Evolutionary conservation across 2,329 filamentous ascomycete genomes (phyloP).

Genomic region (Aspergillus neotritici): DNA sequence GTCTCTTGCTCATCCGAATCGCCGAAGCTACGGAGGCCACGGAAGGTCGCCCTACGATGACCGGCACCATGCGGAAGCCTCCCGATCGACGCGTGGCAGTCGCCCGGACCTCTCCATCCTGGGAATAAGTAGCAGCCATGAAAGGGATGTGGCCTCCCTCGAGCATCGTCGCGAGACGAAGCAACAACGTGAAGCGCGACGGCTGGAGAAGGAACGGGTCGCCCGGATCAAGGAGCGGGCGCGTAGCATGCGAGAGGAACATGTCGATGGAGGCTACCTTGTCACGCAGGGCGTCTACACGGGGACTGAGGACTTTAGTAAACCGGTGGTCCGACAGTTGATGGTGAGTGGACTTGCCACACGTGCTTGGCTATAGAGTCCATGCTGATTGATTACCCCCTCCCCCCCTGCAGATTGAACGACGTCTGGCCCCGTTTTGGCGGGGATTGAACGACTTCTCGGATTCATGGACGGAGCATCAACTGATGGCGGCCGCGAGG

Average conservation of each 20-base stretch:
- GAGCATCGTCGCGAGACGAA: conserved; percentile 75
- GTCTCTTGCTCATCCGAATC: conserved; percentile 21
- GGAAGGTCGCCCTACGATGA: conserved; percentile 27
- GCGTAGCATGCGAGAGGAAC: conserved; percentile 82
- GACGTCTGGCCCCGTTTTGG: conserved; percentile 91
- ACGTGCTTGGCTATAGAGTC: background rate
- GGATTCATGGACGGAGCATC: conserved; percentile 85
- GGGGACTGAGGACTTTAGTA: conserved; percentile 88
- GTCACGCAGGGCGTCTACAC: conserved; percentile 94
- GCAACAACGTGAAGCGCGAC: conserved; percentile 82
- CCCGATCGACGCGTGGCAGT: conserved; percentile 48
- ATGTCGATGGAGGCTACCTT: conserved; percentile 88
- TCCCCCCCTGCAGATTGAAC: conserved; percentile 66
- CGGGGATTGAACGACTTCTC: conserved; percentile 84
- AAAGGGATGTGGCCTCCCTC: conserved; percentile 46
- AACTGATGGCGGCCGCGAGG: conserved; percentile 84
- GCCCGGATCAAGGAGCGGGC: conserved; percentile 77
- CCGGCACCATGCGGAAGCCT: conserved; percentile 32
- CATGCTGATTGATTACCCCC: conserved; percentile 14
- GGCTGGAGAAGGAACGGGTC: conserved; percentile 72
- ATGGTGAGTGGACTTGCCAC: conserved; percentile 57
- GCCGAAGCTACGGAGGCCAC: conserved; percentile 27
- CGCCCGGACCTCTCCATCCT: conserved; percentile 57
- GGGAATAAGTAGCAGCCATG: conserved; percentile 46
- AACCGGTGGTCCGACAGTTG: conserved; percentile 77